Evolutionary conservation across 805 yeast genomes (phyloP).

Genomic region (Komagataella kurtzmanii): DNA sequence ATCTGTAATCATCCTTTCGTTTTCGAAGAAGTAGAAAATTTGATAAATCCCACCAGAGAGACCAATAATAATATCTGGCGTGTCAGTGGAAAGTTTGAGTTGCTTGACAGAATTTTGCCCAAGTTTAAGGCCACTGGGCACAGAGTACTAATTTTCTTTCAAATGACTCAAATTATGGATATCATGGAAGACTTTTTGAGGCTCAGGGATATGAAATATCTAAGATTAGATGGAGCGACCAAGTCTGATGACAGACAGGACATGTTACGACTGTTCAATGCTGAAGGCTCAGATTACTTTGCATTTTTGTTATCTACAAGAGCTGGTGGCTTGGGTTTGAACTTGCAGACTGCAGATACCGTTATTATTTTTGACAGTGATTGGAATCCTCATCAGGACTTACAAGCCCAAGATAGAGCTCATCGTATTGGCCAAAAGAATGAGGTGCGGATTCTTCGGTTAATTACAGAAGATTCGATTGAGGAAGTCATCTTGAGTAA

Average conservation of each 20-base stretch:
- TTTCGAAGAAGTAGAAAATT: constrained; percentile 67
- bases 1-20: constrained; percentile 84
- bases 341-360: constrained; percentile 79
- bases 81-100: constrained; percentile 69
- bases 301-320: constrained; percentile 71
- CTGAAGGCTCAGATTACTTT: constrained; percentile 64
- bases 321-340: constrained; percentile 84
- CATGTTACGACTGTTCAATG: constrained; percentile 62
- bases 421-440: constrained; percentile 86
- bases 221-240: constrained; percentile 73
- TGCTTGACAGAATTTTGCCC: constrained; percentile 62
- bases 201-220: constrained; percentile 49
- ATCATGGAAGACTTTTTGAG: constrained; percentile 78
- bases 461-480: constrained; percentile 71
- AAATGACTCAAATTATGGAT: constrained; percentile 85
- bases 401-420: constrained; percentile 85
- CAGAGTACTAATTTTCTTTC: constrained; percentile 71
- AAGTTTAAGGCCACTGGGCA: constrained; percentile 66
- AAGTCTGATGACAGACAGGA: constrained; percentile 75
- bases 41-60: constrained; percentile 46
- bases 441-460: constrained; percentile 70
- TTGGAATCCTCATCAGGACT: constrained; percentile 89
- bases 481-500: constrained; percentile 75
- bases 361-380: constrained; percentile 80
- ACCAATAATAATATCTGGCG: constrained; percentile 65